Percentiles rank a stretch among this genome's conserved stretches.
Evolutionary conservation across 192 early-diverging fungal genomes (phyloP).

Genomic region (Allomyces arbusculus): DNA sequence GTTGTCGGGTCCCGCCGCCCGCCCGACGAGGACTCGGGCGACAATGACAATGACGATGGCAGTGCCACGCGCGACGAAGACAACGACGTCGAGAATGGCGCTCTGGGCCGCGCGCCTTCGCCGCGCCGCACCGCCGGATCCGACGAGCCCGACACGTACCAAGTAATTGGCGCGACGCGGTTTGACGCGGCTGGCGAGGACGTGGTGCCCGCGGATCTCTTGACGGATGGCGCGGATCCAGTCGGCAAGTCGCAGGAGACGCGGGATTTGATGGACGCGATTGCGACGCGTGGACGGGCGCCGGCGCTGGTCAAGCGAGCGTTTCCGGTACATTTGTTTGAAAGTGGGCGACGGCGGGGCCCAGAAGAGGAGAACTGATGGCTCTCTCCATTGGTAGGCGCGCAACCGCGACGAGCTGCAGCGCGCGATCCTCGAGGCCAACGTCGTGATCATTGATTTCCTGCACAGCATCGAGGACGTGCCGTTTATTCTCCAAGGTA

Average conservation of each 20-base stretch:
- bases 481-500: constrained; percentile 29
- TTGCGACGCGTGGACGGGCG: background rate
- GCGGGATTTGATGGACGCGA: constrained; percentile 4
- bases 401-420: constrained; percentile 15
- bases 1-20: constrained; percentile 17
- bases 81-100: constrained; percentile 9
- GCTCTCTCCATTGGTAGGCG: background rate
- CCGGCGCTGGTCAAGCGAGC: background rate
- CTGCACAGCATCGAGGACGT: constrained; percentile 31
- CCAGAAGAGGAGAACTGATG: background rate
- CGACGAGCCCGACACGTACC: constrained; percentile 13
- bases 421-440: constrained; percentile 15
- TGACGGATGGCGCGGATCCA: background rate
- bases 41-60: constrained; percentile 12
- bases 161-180: constrained; percentile 20
- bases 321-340: constrained; percentile 1
- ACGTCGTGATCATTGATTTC: constrained; percentile 36
- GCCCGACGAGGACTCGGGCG: constrained; percentile 5
- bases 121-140: constrained; percentile 3
- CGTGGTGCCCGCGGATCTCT: background rate
- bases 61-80: background rate
- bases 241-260: background rate
- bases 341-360: background rate
- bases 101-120: constrained; percentile 1
- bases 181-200: background rate